These are phyloP conservation scores for Sclerotinia subarctica DNA, from an alignment of 2,329 filamentous ascomycete genomes.

Conservation along the genomic window DNA sequence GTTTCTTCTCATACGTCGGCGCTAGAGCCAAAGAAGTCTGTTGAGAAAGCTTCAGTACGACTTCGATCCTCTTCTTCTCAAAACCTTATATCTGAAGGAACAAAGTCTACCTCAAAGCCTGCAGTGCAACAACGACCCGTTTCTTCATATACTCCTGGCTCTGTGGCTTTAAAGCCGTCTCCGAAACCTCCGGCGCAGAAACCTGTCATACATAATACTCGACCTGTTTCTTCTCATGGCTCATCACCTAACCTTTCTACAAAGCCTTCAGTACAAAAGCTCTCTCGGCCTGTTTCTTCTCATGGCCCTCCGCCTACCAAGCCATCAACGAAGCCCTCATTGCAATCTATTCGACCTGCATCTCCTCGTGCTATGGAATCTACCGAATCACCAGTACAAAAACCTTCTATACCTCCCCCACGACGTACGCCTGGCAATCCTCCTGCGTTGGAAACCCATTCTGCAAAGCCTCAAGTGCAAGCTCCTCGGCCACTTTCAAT, in stretches of 20 bases:
- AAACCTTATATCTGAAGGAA: neutral
- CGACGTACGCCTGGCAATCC: neutral
- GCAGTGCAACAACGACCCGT: neutral
- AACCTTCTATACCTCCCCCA: neutral
- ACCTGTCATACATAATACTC: neutral
- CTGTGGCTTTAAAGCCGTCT: neutral
- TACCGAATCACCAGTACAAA: neutral
- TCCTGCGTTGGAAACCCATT: neutral
- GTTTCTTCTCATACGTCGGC: slow-evolving; percentile 25
- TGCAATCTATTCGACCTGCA: slow-evolving; percentile 2
- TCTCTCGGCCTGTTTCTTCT: neutral
- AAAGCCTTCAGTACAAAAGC: neutral
- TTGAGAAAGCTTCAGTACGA: neutral
- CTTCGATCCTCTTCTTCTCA: neutral
- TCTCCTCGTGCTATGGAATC: neutral
- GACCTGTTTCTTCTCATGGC: neutral
- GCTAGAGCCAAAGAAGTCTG: slow-evolving; percentile 11
- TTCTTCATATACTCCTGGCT: neutral
- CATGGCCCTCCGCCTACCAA: neutral
- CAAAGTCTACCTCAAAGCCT: neutral
- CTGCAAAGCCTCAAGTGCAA: neutral
- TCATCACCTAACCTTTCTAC: neutral
- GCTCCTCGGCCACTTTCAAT: slow-evolving; percentile 8
- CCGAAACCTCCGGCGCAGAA: neutral
- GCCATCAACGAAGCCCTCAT: neutral